A percentile compares a stretch with the other conserved stretches of the same genome.
phyloP scores from a whole-genome alignment of 2,329 filamentous ascomycete species.

The Cercospora zeae-maydis region DNA sequence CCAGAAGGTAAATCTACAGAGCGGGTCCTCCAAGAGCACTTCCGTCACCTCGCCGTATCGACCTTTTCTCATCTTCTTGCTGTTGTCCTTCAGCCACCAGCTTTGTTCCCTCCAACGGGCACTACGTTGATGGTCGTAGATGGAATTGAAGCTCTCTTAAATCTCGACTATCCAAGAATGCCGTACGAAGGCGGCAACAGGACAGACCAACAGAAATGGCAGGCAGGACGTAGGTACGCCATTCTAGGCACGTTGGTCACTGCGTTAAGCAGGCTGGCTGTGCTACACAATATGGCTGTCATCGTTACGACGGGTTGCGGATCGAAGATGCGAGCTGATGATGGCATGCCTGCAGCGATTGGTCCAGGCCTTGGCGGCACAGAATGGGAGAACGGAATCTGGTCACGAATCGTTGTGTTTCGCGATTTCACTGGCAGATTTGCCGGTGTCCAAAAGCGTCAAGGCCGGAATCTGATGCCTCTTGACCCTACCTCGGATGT shows the following conservation, averaged over 20 bases:
- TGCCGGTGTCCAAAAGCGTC: conserved; percentile 44
- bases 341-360: conserved; percentile 59
- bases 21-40: conserved; percentile 22
- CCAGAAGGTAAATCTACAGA: neutral
- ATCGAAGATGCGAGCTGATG: conserved; percentile 66
- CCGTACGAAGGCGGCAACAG: conserved; percentile 38
- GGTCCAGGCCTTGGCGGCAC: conserved; percentile 70
- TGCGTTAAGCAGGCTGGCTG: conserved; percentile 66
- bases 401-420: conserved; percentile 72
- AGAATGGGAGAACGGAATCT: conserved; percentile 76
- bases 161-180: conserved; percentile 67
- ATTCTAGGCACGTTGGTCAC: conserved; percentile 64
- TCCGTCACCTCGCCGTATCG: conserved; percentile 62
- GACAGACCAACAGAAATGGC: conserved; percentile 47
- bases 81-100: conserved; percentile 65
- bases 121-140: conserved; percentile 74
- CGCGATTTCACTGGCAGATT: conserved; percentile 59
- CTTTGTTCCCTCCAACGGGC: conserved; percentile 57
- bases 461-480: conserved; percentile 37
- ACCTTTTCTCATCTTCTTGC: conserved; percentile 66
- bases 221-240: conserved; percentile 50
- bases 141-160: conserved; percentile 71
- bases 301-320: conserved; percentile 75
- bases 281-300: conserved; percentile 67
- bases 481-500: conserved; percentile 39